phyloP scores from a whole-genome alignment of 2,329 filamentous ascomycete species.

The Aspergillus japonicus region DNA sequence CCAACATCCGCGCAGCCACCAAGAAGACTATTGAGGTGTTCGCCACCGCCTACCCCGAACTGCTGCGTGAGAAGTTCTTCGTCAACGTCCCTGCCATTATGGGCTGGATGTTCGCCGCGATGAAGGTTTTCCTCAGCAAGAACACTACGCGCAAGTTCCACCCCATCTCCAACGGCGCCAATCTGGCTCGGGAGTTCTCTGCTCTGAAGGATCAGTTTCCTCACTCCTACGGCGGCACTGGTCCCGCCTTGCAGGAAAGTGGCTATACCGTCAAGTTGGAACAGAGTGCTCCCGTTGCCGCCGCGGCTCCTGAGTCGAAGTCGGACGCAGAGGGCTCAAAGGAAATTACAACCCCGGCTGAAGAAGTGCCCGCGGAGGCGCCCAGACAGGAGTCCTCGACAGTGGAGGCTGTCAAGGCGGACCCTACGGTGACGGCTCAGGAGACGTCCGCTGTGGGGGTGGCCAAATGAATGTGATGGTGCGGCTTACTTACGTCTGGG shows the following conservation, averaged over 20 bases:
- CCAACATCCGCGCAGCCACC: conserved; percentile 71
- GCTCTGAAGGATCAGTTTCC: conserved; percentile 65
- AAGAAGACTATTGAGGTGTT: conserved; percentile 81
- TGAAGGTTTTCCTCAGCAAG: conserved; percentile 72
- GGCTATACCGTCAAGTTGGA: conserved; percentile 32
- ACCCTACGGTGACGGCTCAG: conserved; percentile 22
- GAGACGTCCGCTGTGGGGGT: conserved; percentile 13
- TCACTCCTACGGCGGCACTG: conserved; percentile 75
- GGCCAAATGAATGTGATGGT: conserved; percentile 15
- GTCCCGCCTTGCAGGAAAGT: conserved; percentile 48
- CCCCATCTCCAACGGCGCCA: conserved; percentile 70
- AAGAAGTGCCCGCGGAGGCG: conserved; percentile 4
- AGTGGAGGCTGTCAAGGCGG: conserved; percentile 19
- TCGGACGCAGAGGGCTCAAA: conserved; percentile 15
- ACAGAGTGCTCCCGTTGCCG: conserved; percentile 21
- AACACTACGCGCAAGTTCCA: conserved; percentile 79
- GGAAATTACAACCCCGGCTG: not conserved
- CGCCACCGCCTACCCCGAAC: conserved; percentile 80
- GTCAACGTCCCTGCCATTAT: conserved; percentile 90
- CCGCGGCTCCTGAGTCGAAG: conserved; percentile 7
- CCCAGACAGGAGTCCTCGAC: conserved; percentile 14
- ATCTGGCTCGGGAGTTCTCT: conserved; percentile 62
- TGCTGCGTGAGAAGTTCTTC: conserved; percentile 89
- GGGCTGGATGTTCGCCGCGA: conserved; percentile 77
- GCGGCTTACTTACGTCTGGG: not conserved